Base-by-base conservation (phyloP, 2,329 filamentous ascomycete genomes). In the Cladorrhinum sp. region DNA sequence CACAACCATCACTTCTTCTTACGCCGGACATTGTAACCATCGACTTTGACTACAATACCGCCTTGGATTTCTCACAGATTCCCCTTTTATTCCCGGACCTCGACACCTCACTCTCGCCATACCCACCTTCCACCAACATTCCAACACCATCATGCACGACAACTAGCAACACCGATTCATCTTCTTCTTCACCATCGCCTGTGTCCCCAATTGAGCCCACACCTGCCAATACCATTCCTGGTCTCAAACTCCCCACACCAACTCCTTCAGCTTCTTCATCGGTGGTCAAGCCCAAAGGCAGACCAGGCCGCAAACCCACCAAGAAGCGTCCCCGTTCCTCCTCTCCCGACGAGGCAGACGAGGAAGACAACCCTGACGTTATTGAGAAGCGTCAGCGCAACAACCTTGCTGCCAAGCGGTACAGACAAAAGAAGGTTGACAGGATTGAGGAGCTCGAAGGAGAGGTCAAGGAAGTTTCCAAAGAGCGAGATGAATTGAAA, bases 361-460 rank as follows among this genome's bases (percentile, higher is more conserved):
- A 45, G n/a, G 57, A 64, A 18, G 65, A 62, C n/a, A 63, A 66
- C 22, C 36, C 60, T 1, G 69, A 72, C 48, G 53, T 70, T 8
- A 16, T 72, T 1, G 58, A 70, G 57, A 87, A 86, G 72, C 82
- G 85, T 22, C 79, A 81, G 62, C 81, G 81, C 63, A 88, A 88
- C 73, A 87, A 83, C 32, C 76, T 86, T 57, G 85, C 85, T 8
- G 85, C 85, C 41, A 79, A 83, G 48, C 81, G 83, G 55, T 88
- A 86, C 71, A 81, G 85, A 20, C 85, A 88, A 68, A 86, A 85
- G 68, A 83, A 84, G 63, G 74, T 87, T 27, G 84, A 88, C 67
- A 81, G 84, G 55, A 81, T 87, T 68, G 68, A 74, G 54, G 78
- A 80, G 63, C 76, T 88, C 18, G 84, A 88, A 69, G 70, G 74